A percentile compares a stretch with the other conserved stretches of the same genome.
Evolutionary conservation across 176 grass and related monocot genomes (phyloP).

Genomic region (Paspalum notatum): DNA sequence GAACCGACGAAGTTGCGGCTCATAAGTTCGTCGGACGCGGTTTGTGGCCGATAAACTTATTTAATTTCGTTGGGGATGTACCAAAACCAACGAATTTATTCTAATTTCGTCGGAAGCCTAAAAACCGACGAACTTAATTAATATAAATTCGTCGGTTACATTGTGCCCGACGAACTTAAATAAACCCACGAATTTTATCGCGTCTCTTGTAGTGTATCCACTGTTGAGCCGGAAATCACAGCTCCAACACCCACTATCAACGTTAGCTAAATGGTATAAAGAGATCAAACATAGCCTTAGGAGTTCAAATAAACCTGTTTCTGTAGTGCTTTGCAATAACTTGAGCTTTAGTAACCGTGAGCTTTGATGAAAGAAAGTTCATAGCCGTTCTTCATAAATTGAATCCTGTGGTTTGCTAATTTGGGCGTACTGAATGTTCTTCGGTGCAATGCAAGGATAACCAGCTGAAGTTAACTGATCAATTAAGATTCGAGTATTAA

Average conservation of each 20-base stretch:
- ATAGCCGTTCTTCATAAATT: not conserved
- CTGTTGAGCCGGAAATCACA: no score
- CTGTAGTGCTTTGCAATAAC: not conserved
- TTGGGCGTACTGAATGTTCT: not conserved
- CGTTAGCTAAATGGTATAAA: not conserved
- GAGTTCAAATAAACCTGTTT: slow-evolving; percentile 2
- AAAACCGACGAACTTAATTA: no score
- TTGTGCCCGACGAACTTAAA: no score
- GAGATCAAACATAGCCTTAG: not conserved
- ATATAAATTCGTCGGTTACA: no score
- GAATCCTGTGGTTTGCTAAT: not conserved
- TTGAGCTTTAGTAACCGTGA: not conserved
- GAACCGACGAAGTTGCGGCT: no score
- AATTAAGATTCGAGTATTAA: slow-evolving; percentile 9
- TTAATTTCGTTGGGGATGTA: no score
- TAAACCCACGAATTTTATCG: no score
- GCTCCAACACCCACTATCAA: not conserved
- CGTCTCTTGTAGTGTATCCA: no score
- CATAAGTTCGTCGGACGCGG: no score
- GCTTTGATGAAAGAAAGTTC: not conserved
- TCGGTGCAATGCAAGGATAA: not conserved
- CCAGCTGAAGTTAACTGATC: not conserved
- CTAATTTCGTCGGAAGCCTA: no score
- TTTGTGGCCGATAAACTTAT: no score
- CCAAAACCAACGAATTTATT: no score